phyloP scores from a whole-genome alignment of 768 basidiomycete species.

The Suillus subalutaceus region DNA sequence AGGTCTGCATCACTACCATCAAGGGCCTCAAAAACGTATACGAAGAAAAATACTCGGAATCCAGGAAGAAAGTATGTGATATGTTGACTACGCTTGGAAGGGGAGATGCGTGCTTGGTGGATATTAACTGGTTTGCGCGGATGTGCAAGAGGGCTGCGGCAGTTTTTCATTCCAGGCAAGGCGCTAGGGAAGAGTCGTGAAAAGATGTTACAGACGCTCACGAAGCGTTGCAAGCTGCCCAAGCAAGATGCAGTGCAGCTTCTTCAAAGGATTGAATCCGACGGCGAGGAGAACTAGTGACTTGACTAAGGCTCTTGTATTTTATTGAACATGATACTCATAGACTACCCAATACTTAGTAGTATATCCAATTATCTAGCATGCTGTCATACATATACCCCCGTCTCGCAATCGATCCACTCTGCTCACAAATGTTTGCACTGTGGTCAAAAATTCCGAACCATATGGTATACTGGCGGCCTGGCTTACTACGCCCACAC shows the following conservation, averaged over 20 bases:
- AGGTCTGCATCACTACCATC: slow-evolving; percentile 36
- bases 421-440: not conserved
- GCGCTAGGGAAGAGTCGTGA: not conserved
- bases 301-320: not conserved
- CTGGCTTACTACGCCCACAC: not conserved
- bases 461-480: not conserved
- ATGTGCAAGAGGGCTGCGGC: not conserved
- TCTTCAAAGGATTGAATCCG: slow-evolving; percentile 19
- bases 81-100: slow-evolving; percentile 15
- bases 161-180: not conserved
- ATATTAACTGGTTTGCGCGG: not conserved
- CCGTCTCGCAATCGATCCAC: not conserved
- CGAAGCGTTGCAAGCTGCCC: slow-evolving; percentile 32
- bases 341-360: not conserved
- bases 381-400: not conserved
- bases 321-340: not conserved
- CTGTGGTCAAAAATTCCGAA: not conserved
- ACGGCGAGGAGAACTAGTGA: not conserved
- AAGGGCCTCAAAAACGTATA: not conserved
- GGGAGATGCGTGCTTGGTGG: not conserved
- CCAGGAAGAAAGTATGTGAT: slow-evolving; percentile 26
- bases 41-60: slow-evolving; percentile 19
- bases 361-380: not conserved
- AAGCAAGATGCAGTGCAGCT: slow-evolving; percentile 24
- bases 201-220: slow-evolving; percentile 11